phyloP scores from a whole-genome alignment of 139 green algal genomes.

The Ostreobium quekettii region DNA sequence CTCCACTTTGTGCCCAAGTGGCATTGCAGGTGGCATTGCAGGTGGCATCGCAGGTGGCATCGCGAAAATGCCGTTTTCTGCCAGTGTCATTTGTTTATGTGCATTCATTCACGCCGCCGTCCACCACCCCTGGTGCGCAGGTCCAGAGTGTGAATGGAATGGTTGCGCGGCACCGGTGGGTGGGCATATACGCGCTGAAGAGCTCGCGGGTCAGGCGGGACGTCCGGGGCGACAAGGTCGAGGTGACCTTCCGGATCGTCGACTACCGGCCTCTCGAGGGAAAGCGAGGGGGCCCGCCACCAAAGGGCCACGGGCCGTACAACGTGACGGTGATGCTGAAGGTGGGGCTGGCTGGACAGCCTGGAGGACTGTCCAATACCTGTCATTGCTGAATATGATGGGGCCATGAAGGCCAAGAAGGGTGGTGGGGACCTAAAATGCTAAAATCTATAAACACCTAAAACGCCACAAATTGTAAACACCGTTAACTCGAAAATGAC shows the following conservation, averaged over 20 bases:
- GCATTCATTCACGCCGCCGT: too few species aligned
- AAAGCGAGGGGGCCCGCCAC: background rate
- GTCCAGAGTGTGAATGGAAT: constrained; percentile 56
- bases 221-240: constrained; percentile 61
- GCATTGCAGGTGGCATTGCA: too few species aligned
- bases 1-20: too few species aligned
- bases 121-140: constrained; percentile 30
- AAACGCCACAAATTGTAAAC: too few species aligned
- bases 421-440: background rate
- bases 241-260: constrained; percentile 28
- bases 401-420: constrained; percentile 9
- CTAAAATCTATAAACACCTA: background rate
- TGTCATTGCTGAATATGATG: too few species aligned
- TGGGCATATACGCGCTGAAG: constrained; percentile 59
- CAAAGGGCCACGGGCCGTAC: constrained; percentile 57
- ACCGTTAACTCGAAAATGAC: too few species aligned
- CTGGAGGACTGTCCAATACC: too few species aligned
- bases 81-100: too few species aligned
- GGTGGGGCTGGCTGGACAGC: constrained; percentile 14
- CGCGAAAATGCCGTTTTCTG: too few species aligned
- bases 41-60: too few species aligned
- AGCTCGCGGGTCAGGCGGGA: constrained; percentile 49
- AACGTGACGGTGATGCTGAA: constrained; percentile 59
- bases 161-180: constrained; percentile 46
- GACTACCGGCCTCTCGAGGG: constrained; percentile 11